Conservation (phyloP, 306 rosid genomes). For the Citrullus mucosospermus region DNA sequence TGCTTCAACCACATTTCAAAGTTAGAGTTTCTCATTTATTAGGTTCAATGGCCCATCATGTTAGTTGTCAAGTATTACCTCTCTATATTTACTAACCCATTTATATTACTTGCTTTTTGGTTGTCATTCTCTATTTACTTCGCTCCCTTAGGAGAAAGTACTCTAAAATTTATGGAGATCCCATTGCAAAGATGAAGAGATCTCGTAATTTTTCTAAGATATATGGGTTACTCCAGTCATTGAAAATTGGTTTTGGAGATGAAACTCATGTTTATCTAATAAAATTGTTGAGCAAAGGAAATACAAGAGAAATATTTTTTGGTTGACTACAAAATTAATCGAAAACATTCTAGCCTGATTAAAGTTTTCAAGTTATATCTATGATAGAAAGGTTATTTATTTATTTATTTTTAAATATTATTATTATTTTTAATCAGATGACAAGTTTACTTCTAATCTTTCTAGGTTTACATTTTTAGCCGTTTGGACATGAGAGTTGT, state of each 20-base stretch:
- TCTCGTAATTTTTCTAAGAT: no score
- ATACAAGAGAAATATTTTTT: not conserved
- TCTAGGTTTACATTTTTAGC: not conserved
- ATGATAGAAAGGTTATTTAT: not conserved
- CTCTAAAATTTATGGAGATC: not conserved
- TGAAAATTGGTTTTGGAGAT: no score
- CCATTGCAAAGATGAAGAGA: no score
- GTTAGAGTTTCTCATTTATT: not conserved
- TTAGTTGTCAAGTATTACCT: not conserved
- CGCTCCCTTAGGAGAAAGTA: not conserved
- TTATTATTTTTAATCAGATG: not conserved
- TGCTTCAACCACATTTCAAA: not conserved
- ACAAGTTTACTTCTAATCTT: not conserved
- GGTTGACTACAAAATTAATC: not conserved
- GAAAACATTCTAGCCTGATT: not conserved
- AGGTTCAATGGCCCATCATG: not conserved
- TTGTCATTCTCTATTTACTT: not conserved
- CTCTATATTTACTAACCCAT: not conserved
- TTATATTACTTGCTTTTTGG: not conserved
- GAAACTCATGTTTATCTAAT: no score
- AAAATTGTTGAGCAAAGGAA: not conserved
- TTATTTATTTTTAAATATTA: not conserved
- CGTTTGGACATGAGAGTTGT: not conserved
- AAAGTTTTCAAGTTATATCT: not conserved
- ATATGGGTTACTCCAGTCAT: no score